Percentiles rank a stretch among this genome's conserved stretches.
Conservation (phyloP, 2,329 filamentous ascomycete genomes). For the Celoporthe dispersa region DNA sequence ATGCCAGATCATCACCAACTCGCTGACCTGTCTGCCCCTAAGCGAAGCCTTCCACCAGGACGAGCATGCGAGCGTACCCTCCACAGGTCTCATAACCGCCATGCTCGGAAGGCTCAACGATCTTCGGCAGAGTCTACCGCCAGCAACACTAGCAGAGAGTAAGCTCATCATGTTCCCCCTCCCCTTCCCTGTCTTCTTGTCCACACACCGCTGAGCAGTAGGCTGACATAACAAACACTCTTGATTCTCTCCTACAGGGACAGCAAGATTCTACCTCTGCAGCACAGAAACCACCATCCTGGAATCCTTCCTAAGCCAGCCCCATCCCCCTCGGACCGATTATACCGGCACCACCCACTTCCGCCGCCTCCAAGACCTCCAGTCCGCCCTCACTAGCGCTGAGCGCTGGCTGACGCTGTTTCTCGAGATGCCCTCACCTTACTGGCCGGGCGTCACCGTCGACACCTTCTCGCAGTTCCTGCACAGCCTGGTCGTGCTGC, state of each 20-base stretch:
- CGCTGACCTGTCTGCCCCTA: conserved; percentile 29
- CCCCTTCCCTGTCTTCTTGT: no score
- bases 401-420: conserved; percentile 32
- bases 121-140: conserved; percentile 30
- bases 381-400: conserved; percentile 28
- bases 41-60: conserved; percentile 18
- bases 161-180: not conserved
- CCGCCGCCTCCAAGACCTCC: conserved; percentile 33
- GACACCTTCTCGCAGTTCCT: conserved; percentile 35
- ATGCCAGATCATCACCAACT: conserved; percentile 35
- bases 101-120: conserved; percentile 32
- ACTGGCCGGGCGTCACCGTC: conserved; percentile 33
- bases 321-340: conserved; percentile 10
- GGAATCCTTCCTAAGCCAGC: conserved; percentile 27
- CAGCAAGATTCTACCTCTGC: conserved; percentile 32
- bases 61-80: conserved; percentile 5
- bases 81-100: conserved; percentile 29
- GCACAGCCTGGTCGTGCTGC: conserved; percentile 35
- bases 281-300: conserved; percentile 33
- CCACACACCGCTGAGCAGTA: not conserved
- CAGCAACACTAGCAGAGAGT: conserved; percentile 30
- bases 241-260: conserved; percentile 19
- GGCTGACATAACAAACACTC: not conserved
- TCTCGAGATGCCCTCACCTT: conserved; percentile 25
- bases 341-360: conserved; percentile 23